A percentile compares a stretch with the other conserved stretches of the same genome.
phyloP scores from a whole-genome alignment of 495 filamentous ascomycete species.

The Immersiella caudata region DNA sequence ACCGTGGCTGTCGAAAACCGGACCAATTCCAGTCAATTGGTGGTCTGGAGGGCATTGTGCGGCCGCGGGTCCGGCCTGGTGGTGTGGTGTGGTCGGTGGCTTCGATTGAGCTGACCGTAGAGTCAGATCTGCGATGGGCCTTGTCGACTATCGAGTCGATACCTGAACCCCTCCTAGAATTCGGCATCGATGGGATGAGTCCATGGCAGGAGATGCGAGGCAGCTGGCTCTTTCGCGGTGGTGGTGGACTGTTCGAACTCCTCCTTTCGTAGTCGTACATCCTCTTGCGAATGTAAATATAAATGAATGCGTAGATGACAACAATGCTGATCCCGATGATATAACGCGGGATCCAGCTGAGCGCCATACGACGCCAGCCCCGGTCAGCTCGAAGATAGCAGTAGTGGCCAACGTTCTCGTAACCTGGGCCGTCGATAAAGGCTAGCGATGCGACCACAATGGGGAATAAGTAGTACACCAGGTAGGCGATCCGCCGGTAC shows the following conservation, averaged over 20 bases:
- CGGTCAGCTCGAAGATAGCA: slow-evolving; percentile 67
- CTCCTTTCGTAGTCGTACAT: slow-evolving; percentile 38
- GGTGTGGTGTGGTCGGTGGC: slow-evolving; percentile 15
- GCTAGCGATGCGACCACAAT: slow-evolving; percentile 61
- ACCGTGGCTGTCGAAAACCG: slow-evolving; percentile 34
- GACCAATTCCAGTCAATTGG: slow-evolving; percentile 44
- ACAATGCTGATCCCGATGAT: slow-evolving; percentile 64
- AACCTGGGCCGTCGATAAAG: slow-evolving; percentile 61
- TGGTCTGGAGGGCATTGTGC: background rate
- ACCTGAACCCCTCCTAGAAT: slow-evolving; percentile 33
- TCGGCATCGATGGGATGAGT: slow-evolving; percentile 41
- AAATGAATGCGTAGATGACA: slow-evolving; percentile 65
- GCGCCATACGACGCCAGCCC: slow-evolving; percentile 65
- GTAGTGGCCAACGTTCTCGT: slow-evolving; percentile 62
- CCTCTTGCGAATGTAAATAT: slow-evolving; percentile 60
- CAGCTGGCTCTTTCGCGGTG: slow-evolving; percentile 21
- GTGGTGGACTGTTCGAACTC: slow-evolving; percentile 27
- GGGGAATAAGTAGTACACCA: slow-evolving; percentile 59
- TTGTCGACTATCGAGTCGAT: slow-evolving; percentile 30
- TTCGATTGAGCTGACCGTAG: slow-evolving; percentile 35
- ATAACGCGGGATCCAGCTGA: slow-evolving; percentile 75
- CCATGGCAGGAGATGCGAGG: slow-evolving; percentile 47
- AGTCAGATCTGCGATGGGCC: slow-evolving; percentile 35
- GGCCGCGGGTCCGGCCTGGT: background rate
- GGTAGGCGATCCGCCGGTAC: slow-evolving; percentile 60